phyloP scores from a whole-genome alignment of 2,329 filamentous ascomycete species.

The Cladosporium oxysporum region DNA sequence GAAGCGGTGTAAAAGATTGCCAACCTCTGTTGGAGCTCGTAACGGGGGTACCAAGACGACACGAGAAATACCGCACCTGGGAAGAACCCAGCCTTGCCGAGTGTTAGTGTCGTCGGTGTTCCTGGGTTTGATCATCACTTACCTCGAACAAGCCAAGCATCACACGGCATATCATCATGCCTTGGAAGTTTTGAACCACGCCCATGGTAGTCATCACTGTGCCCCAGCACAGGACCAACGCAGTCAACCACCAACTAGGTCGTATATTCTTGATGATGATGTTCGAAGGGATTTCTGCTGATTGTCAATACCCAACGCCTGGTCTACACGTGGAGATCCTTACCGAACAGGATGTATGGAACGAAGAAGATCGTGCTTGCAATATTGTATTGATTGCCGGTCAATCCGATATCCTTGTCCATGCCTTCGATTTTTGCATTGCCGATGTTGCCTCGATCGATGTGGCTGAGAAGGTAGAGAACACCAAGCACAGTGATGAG shows the following conservation, averaged over 20 bases:
- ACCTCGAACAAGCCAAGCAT: constrained; percentile 7
- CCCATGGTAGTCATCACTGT: constrained; percentile 13
- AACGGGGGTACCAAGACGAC: constrained; percentile 27
- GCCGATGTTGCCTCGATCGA: constrained; percentile 40
- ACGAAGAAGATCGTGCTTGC: constrained; percentile 38
- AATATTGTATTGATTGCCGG: constrained; percentile 5
- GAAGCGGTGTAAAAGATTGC: constrained; percentile 27
- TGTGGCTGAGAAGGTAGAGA: constrained; percentile 59
- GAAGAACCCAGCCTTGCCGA: constrained; percentile 1
- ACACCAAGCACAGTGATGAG: constrained; percentile 62
- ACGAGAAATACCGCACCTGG: constrained; percentile 14
- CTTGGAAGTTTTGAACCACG: not conserved
- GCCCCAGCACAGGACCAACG: constrained; percentile 30
- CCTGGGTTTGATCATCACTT: not conserved
- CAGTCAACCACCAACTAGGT: constrained; percentile 46
- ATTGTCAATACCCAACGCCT: not conserved
- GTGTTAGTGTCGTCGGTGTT: not conserved
- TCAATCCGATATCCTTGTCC: constrained; percentile 41
- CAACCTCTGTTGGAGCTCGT: constrained; percentile 39
- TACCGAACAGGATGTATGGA: constrained; percentile 42
- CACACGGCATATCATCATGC: not conserved
- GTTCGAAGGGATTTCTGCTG: constrained; percentile 46
- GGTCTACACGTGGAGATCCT: not conserved
- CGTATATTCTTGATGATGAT: constrained; percentile 46
- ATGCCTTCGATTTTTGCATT: constrained; percentile 37